phyloP scores from a whole-genome alignment of 176 grass and related monocot species.

The Panicum miliaceum region DNA sequence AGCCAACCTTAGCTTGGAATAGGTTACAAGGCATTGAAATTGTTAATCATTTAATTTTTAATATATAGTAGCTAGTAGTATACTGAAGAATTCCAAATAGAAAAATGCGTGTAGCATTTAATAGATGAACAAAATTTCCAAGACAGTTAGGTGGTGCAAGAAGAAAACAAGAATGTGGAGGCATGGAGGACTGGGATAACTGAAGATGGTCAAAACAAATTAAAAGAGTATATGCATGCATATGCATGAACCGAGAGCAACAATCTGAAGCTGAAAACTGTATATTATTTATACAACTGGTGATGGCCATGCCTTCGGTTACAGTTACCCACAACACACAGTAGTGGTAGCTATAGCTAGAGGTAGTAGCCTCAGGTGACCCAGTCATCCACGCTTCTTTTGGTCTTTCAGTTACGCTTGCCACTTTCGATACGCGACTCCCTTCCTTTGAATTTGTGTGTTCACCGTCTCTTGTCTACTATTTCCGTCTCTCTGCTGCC shows the following conservation, averaged over 20 bases:
- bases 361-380: not conserved
- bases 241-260: constrained; percentile 7
- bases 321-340: constrained; percentile 7
- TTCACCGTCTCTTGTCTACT: not conserved
- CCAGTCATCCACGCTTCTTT: not conserved
- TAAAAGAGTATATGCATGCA: not conserved
- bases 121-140: constrained; percentile 45
- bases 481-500: not conserved
- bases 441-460: not conserved
- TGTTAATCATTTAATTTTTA: not conserved
- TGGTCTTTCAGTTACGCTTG: constrained; percentile 8
- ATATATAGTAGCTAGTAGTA: not conserved
- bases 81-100: not conserved
- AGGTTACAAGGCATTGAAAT: not conserved
- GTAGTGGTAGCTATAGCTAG: not conserved
- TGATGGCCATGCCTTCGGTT: constrained; percentile 23
- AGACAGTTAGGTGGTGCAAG: constrained; percentile 49
- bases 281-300: not conserved
- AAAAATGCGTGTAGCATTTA: constrained; percentile 28
- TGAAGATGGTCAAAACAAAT: constrained; percentile 44
- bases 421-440: not conserved
- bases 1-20: constrained; percentile 33
- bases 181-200: constrained; percentile 41
- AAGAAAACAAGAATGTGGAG: constrained; percentile 47
- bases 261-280: constrained; percentile 29